These are phyloP conservation scores for Periconia digitata DNA, from an alignment of 2,329 filamentous ascomycete species.

Conservation along the genomic window DNA sequence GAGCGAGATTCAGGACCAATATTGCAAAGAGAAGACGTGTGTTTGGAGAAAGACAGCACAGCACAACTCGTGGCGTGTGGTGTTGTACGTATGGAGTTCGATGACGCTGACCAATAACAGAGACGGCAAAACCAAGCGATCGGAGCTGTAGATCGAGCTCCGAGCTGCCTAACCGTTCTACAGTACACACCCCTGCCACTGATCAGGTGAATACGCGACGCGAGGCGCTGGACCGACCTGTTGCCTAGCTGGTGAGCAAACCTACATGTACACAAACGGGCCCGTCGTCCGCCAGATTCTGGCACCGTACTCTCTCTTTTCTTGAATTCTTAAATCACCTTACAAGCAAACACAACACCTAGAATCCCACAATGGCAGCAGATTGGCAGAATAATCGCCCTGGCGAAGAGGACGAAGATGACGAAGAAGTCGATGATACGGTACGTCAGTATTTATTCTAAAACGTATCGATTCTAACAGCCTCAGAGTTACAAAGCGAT, in stretches of 20 bases:
- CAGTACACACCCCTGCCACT: background rate
- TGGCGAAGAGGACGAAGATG: conserved; percentile 65
- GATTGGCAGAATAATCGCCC: conserved; percentile 31
- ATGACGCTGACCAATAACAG: conserved; percentile 30
- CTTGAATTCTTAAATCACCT: background rate
- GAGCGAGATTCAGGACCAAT: background rate
- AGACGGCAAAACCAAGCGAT: conserved; percentile 21
- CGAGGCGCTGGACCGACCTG: no score
- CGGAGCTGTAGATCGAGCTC: conserved; percentile 21
- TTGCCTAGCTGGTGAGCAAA: no score
- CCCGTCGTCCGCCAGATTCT: no score
- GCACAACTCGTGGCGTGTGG: conserved; percentile 12
- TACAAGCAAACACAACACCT: background rate
- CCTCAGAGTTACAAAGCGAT: conserved; percentile 76
- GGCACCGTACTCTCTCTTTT: background rate
- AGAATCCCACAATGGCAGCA: conserved; percentile 26
- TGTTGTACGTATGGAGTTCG: no score
- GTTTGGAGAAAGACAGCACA: conserved; percentile 29
- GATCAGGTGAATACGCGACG: background rate
- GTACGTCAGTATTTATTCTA: conserved; percentile 40
- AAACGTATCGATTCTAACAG: conserved; percentile 14
- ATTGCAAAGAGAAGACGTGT: background rate
- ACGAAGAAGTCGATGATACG: conserved; percentile 68
- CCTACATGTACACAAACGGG: no score
- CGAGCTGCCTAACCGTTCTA: no score